phyloP scores from a whole-genome alignment of 2,329 filamentous ascomycete genomes.

The Gliomastix tumulicola region DNA sequence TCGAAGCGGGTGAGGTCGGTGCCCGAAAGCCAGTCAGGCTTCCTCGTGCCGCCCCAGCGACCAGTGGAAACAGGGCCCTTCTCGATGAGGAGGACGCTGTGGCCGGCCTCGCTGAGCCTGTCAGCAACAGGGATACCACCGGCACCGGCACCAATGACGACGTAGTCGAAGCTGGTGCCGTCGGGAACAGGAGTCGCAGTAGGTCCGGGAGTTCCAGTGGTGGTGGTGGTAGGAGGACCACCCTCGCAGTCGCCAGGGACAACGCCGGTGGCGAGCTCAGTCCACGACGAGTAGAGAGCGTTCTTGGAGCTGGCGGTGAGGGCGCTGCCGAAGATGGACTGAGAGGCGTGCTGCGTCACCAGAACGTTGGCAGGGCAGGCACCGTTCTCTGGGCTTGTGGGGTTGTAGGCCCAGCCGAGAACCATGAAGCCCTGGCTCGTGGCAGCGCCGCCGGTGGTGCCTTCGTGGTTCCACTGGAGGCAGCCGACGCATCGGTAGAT shows the following conservation, averaged over 20 bases:
- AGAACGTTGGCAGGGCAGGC: slow-evolving; percentile 33
- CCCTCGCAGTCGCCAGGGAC: slow-evolving; percentile 24
- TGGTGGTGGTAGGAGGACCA: slow-evolving; percentile 13
- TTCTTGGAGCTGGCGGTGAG: slow-evolving; percentile 27
- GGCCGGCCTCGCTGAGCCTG: slow-evolving; percentile 49
- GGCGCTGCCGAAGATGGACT: slow-evolving; percentile 38
- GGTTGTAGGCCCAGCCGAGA: slow-evolving; percentile 50
- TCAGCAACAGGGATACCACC: slow-evolving; percentile 55
- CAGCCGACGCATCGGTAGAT: slow-evolving; percentile 60
- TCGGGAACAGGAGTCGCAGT: slow-evolving; percentile 22
- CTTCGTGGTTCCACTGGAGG: slow-evolving; percentile 44
- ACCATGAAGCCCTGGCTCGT: slow-evolving; percentile 37
- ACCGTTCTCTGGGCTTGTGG: slow-evolving; percentile 30
- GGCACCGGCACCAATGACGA: slow-evolving; percentile 56
- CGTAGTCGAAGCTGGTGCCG: slow-evolving; percentile 48
- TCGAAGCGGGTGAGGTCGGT: slow-evolving; percentile 64
- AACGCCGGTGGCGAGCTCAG: slow-evolving; percentile 32
- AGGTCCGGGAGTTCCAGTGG: slow-evolving; percentile 12
- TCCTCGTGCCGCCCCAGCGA: slow-evolving; percentile 56
- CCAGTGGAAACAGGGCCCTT: slow-evolving; percentile 55
- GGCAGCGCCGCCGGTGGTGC: slow-evolving; percentile 30
- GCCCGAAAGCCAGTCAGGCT: slow-evolving; percentile 53
- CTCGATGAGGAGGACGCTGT: slow-evolving; percentile 58
- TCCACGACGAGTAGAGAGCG: slow-evolving; percentile 34
- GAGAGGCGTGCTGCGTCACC: slow-evolving; percentile 48